Conservation (phyloP, 2,329 filamentous ascomycete genomes). For the Talaromyces sp. region DNA sequence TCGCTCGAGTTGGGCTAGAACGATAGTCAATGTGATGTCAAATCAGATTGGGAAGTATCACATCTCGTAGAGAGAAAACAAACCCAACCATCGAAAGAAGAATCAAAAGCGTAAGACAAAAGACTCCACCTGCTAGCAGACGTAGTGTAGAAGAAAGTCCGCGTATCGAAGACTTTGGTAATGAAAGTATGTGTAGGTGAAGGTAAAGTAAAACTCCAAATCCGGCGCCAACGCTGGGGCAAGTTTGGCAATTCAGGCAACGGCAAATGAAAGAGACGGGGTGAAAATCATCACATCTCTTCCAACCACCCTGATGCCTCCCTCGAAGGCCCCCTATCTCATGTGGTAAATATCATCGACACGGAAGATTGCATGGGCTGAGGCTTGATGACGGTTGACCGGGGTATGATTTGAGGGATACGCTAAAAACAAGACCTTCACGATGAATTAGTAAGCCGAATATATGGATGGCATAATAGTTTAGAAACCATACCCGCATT, state of each 20-base stretch:
- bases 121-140: background rate
- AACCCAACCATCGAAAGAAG: background rate
- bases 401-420: background rate
- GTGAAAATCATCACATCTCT: background rate
- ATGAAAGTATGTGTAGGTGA: background rate
- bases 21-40: slow-evolving; percentile 3
- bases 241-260: slow-evolving; percentile 2
- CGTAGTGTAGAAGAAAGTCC: background rate
- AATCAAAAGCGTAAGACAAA: background rate
- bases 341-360: background rate
- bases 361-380: background rate
- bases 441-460: background rate
- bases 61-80: background rate
- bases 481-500: background rate
- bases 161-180: background rate
- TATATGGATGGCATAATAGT: background rate
- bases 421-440: background rate
- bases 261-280: background rate
- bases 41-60: background rate
- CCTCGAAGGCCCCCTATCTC: background rate
- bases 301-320: slow-evolving; percentile 2
- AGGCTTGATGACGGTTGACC: background rate
- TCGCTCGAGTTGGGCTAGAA: slow-evolving; percentile 9
- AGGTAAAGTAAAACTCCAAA: slow-evolving; percentile 9
- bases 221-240: slow-evolving; percentile 11